Base-by-base conservation (phyloP, 192 early-diverging fungal genomes). In the Coemansia sp. region DNA sequence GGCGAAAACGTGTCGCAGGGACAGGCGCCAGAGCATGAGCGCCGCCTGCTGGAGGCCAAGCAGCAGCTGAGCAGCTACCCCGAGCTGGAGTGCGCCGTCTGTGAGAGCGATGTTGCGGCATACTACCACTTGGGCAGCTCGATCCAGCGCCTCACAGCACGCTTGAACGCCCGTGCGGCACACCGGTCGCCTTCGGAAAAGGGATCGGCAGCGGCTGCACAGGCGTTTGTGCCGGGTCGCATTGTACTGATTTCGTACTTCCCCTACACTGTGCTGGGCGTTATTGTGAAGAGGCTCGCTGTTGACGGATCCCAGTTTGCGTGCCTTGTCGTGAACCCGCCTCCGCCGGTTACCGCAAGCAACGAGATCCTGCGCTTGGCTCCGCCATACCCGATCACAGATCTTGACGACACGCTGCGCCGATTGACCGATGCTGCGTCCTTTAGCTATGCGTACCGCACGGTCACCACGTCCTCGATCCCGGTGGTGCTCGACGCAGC, bases 1-100 rank as follows among this genome's bases (percentile, higher is more conserved):
- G 93, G 88, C 4, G 96, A 97, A 55, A 92, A 92, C 67, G 59
- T 65, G 5, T 65, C 81, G n/a, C 94, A 99, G 77, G 87, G 91
- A 46, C 49, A 83, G 32, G 69, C 95, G 26, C 96, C 93, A 0
- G 92, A 93, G 39, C 83, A 90, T 18, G 79, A 92, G 58, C 80
- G 78, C 43, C 55, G 79, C 30, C 68, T 87, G 52, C 76, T 83
- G 20, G 83, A 90, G 53, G 84, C 83, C 37, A 83, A 87, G 57
- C 60, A 81, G 23, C 68, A 74, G 20, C 73, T 90, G 34, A 80
- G 80, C 22, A 60, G 56, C 29, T 52, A 89, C 42, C 67, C 41
- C 27, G 80, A 85, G 52, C 68, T 98, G 7, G 72, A 81, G 29
- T 95, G 95, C 40, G 65, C 81, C 2, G 90, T 96, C 38, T 95